Conservation (phyloP, 768 basidiomycete species). For the Lactarius pseudohatsudake region DNA sequence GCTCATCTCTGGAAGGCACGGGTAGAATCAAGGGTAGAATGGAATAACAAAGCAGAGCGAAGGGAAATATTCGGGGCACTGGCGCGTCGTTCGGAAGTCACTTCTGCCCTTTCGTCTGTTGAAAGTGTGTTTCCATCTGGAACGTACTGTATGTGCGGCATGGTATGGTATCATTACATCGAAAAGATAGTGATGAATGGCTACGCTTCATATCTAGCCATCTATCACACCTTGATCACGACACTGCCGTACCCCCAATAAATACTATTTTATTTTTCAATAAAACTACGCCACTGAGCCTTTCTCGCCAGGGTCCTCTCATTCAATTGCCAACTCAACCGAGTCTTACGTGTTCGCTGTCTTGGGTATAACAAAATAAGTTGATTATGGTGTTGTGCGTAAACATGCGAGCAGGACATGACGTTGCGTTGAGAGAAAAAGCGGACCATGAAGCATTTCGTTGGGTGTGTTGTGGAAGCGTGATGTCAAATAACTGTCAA, state of each 20-base stretch:
- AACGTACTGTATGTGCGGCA: neutral
- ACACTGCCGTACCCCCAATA: too few species aligned
- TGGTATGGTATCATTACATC: neutral
- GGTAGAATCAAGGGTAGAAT: too few species aligned
- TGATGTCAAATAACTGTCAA: conserved; percentile 4
- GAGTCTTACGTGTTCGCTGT: neutral
- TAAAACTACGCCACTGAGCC: neutral
- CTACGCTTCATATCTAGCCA: neutral
- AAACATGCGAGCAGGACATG: neutral
- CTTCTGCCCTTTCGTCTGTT: neutral
- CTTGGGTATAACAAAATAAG: neutral
- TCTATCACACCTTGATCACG: too few species aligned
- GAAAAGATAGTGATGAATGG: neutral
- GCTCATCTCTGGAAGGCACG: neutral
- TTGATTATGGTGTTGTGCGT: neutral
- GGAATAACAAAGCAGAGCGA: neutral
- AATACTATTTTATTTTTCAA: neutral
- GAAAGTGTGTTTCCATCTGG: neutral
- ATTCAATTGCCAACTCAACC: neutral
- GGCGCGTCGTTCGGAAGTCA: neutral
- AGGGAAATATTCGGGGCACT: neutral
- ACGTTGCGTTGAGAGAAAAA: neutral
- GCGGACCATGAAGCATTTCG: neutral
- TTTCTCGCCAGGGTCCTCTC: neutral
- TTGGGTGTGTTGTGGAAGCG: neutral